These are phyloP conservation scores for Lentinula novae-zelandiae DNA, from an alignment of 1,284 basidiomycete genomes.

Conservation along the genomic window DNA sequence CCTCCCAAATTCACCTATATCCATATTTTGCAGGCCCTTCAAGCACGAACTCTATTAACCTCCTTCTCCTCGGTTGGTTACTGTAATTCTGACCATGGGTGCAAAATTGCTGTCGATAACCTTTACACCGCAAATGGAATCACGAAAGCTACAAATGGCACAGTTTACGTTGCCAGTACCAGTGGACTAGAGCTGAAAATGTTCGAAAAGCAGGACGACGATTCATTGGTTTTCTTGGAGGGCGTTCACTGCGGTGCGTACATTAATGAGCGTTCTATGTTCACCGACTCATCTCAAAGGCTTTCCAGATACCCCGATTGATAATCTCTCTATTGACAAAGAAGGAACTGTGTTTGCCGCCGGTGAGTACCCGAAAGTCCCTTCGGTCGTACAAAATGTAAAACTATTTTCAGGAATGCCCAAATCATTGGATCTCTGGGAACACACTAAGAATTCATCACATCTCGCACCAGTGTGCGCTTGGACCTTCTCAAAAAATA, in stretches of 20 bases:
- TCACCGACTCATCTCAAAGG: background rate
- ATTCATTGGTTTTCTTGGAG: conserved; percentile 48
- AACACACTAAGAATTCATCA: conserved; percentile 38
- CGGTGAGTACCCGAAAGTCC: conserved; percentile 30
- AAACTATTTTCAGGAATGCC: conserved; percentile 27
- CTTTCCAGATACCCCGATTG: conserved; percentile 40
- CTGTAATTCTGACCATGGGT: conserved; percentile 54
- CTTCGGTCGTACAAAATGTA: background rate
- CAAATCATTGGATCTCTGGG: conserved; percentile 25
- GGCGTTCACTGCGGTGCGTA: conserved; percentile 38
- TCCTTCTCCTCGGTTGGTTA: conserved; percentile 48
- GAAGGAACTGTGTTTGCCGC: conserved; percentile 57
- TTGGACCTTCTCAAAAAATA: conserved; percentile 50
- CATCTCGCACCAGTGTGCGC: conserved; percentile 41
- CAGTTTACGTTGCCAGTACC: conserved; percentile 49
- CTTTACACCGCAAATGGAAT: conserved; percentile 57
- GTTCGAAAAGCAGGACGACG: conserved; percentile 52
- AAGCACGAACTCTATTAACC: conserved; percentile 11
- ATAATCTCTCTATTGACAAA: conserved; percentile 55
- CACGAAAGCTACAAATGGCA: conserved; percentile 45
- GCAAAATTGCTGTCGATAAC: conserved; percentile 47
- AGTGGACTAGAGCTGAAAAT: conserved; percentile 40
- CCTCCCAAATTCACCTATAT: background rate
- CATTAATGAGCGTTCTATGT: background rate
- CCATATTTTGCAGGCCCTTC: conserved; percentile 24